These are phyloP conservation scores for Butyriboletus loyo DNA, from an alignment of 768 basidiomycete species.

Conservation along the genomic window DNA sequence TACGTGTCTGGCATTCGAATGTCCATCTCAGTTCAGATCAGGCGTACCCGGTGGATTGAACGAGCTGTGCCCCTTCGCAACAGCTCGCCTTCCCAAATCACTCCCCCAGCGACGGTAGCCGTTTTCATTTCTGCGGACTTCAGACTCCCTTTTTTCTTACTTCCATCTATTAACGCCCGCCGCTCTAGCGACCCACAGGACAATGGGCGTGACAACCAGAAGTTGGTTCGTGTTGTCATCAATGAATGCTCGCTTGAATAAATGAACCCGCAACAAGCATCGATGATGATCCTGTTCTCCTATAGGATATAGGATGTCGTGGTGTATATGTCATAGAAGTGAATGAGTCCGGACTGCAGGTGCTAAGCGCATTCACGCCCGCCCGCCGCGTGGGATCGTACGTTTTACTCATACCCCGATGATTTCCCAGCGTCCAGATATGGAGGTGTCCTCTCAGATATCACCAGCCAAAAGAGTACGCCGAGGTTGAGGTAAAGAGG, in stretches of 20 bases:
- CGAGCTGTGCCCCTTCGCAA: background rate
- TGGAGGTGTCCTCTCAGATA: background rate
- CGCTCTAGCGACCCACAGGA: background rate
- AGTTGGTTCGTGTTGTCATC: background rate
- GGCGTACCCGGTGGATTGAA: background rate
- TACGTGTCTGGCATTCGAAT: background rate
- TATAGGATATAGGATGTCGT: background rate
- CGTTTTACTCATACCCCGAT: background rate
- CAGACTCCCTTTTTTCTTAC: background rate
- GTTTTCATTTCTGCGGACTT: background rate
- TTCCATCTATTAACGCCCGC: constrained; percentile 1
- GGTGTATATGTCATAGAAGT: background rate
- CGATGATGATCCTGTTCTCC: background rate
- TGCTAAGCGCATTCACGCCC: background rate
- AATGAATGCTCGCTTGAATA: background rate
- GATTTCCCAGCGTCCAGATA: background rate
- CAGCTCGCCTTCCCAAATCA: background rate
- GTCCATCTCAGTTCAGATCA: background rate
- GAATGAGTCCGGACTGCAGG: background rate
- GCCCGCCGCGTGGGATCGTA: background rate
- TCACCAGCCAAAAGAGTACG: background rate
- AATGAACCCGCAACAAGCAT: background rate
- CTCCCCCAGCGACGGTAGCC: background rate
- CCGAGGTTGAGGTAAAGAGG: background rate
- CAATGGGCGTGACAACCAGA: constrained; percentile 5